phyloP scores from a whole-genome alignment of 352 stramenopile genomes.

The Globisporangium echinulatum region DNA sequence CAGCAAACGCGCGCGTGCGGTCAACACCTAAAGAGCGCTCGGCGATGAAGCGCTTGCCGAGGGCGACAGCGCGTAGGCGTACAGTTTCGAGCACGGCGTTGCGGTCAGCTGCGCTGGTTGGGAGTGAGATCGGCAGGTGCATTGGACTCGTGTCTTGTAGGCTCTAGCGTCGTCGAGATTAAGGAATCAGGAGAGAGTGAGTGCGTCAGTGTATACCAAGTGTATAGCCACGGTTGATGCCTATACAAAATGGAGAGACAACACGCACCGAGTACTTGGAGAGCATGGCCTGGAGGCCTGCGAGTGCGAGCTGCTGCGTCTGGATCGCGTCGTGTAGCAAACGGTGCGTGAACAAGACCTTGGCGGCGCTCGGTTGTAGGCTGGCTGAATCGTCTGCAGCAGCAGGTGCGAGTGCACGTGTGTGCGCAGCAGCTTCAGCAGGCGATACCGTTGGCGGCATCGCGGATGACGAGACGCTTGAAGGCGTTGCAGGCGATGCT shows the following conservation, averaged over 20 bases:
- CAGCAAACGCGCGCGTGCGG: slow-evolving; percentile 19
- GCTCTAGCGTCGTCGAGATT: not conserved
- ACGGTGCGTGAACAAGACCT: not conserved
- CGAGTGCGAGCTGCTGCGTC: slow-evolving; percentile 6
- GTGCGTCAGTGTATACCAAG: slow-evolving; percentile 5
- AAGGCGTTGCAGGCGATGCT: not conserved
- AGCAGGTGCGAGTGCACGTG: not conserved
- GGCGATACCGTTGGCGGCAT: not conserved
- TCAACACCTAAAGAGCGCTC: slow-evolving; percentile 20
- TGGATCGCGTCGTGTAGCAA: slow-evolving; percentile 9
- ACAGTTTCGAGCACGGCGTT: slow-evolving; percentile 19
- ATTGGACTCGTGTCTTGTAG: slow-evolving; percentile 1
- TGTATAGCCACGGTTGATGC: not conserved
- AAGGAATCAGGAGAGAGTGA: not conserved
- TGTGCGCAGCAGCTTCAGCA: not conserved
- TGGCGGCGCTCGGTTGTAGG: not conserved
- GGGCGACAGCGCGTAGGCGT: slow-evolving; percentile 19
- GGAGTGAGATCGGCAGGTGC: slow-evolving; percentile 19
- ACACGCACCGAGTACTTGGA: not conserved
- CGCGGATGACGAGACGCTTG: not conserved
- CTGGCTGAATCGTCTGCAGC: no score
- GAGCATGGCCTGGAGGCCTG: slow-evolving; percentile 7
- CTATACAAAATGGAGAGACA: not conserved
- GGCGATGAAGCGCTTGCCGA: slow-evolving; percentile 23
- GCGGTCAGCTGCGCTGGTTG: slow-evolving; percentile 15